A percentile compares a stretch with the other conserved stretches of the same genome.
These are phyloP conservation scores for Clathrus columnatus DNA, from an alignment of 768 basidiomycete species.

Conservation along the genomic window DNA sequence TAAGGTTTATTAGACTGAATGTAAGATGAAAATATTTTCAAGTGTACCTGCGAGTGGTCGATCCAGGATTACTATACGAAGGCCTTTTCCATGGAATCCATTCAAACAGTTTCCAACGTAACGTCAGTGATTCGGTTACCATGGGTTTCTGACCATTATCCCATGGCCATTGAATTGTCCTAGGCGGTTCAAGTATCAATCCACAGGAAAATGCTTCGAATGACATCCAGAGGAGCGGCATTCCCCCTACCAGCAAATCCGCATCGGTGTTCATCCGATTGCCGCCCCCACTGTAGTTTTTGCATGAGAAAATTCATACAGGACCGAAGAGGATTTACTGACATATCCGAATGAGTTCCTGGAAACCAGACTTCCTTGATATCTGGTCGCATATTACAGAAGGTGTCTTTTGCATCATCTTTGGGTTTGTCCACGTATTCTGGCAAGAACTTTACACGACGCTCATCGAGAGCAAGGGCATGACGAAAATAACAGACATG, in stretches of 20 bases:
- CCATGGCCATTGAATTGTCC: constrained; percentile 6
- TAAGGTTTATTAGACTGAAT: no score
- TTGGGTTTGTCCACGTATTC: constrained; percentile 30
- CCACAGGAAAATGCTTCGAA: constrained; percentile 22
- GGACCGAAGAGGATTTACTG: constrained; percentile 9
- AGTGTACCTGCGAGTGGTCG: background rate
- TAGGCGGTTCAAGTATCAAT: constrained; percentile 17
- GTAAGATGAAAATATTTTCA: background rate
- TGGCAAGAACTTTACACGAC: constrained; percentile 39
- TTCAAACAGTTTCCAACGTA: background rate
- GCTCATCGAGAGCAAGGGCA: constrained; percentile 39
- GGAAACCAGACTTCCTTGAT: constrained; percentile 38
- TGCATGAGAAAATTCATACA: background rate
- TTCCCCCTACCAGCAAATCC: constrained; percentile 6
- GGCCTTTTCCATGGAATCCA: background rate
- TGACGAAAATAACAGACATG: constrained; percentile 38
- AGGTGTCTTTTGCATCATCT: constrained; percentile 1
- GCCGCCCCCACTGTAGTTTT: constrained; percentile 17
- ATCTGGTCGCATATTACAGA: background rate
- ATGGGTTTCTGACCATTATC: background rate
- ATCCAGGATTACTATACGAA: background rate
- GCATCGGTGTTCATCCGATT: constrained; percentile 9
- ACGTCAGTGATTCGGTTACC: background rate
- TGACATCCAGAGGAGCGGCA: constrained; percentile 27
- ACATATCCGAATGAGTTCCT: constrained; percentile 33